Percentiles rank a stretch among this genome's conserved stretches.
These are phyloP conservation scores for Melocanna baccifera DNA, from an alignment of 176 grass and related monocot genomes.

Conservation along the genomic window DNA sequence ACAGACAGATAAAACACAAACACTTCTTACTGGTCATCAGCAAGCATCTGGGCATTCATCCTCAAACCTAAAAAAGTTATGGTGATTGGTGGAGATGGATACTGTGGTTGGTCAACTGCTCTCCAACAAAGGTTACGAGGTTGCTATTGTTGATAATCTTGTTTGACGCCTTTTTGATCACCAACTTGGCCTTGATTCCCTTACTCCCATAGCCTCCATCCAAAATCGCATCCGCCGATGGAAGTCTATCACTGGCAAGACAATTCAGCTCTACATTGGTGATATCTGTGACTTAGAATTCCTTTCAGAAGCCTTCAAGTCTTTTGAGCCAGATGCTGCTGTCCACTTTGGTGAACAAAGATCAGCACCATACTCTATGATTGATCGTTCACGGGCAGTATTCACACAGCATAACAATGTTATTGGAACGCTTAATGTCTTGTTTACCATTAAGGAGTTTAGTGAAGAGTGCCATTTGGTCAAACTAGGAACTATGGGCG, in stretches of 20 bases:
- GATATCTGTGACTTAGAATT: constrained; percentile 98
- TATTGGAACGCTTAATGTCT: constrained; percentile 91
- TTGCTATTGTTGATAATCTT: constrained; percentile 87
- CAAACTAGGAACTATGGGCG: constrained; percentile 97
- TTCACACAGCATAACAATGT: constrained; percentile 96
- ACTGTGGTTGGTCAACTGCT: constrained; percentile 96
- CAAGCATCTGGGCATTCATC: constrained; percentile 47
- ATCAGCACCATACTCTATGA: constrained; percentile 95
- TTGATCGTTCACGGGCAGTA: constrained; percentile 84
- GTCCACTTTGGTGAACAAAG: constrained; percentile 96
- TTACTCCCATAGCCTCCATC: constrained; percentile 85
- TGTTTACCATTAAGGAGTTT: constrained; percentile 90
- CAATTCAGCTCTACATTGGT: constrained; percentile 78
- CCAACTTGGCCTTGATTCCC: constrained; percentile 85
- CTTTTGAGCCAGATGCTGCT: constrained; percentile 86
- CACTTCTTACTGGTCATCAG: constrained; percentile 42
- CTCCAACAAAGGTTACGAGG: constrained; percentile 95
- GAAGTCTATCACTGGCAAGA: constrained; percentile 75
- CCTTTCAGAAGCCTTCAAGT: constrained; percentile 85
- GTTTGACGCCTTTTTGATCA: constrained; percentile 86
- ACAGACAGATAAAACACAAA: constrained; percentile 44
- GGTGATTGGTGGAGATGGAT: constrained; percentile 98
- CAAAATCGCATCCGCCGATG: constrained; percentile 78
- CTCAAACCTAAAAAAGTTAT: constrained; percentile 79
- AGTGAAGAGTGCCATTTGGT: constrained; percentile 83